Conservation (phyloP, 176 grass and related monocot species). For the Secale cereale region DNA sequence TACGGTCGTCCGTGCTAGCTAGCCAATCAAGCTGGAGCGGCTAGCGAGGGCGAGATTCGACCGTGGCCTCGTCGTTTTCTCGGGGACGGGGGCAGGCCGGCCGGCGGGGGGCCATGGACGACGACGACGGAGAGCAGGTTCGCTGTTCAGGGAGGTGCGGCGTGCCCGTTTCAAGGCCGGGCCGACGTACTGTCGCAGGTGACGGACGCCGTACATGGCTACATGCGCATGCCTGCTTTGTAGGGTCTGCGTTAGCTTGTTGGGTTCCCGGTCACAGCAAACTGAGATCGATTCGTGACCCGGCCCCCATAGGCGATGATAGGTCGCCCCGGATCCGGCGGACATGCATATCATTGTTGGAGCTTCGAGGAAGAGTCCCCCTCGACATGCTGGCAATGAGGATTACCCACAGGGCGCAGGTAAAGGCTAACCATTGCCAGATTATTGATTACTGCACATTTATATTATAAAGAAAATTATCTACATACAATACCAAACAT, state of each 20-base stretch:
- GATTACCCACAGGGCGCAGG: too few species aligned
- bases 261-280: neutral
- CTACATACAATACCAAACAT: too few species aligned
- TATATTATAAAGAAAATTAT: too few species aligned
- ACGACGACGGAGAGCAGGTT: neutral
- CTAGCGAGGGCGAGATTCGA: neutral
- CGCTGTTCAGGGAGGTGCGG: conserved; percentile 12
- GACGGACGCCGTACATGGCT: neutral
- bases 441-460: too few species aligned
- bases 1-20: neutral
- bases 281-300: too few species aligned
- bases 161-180: conserved; percentile 12
- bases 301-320: too few species aligned
- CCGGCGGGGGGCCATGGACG: neutral
- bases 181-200: neutral
- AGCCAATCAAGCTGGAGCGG: neutral
- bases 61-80: neutral
- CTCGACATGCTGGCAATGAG: too few species aligned
- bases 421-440: too few species aligned
- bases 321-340: too few species aligned
- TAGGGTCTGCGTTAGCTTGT: neutral
- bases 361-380: too few species aligned
- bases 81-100: too few species aligned
- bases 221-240: neutral
- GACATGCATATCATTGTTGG: too few species aligned